Evolutionary conservation across 2,329 filamentous ascomycete species (phyloP), one percentile per base, ranked within the genome.

Genomic region (Fusarium nurragi): DNA sequence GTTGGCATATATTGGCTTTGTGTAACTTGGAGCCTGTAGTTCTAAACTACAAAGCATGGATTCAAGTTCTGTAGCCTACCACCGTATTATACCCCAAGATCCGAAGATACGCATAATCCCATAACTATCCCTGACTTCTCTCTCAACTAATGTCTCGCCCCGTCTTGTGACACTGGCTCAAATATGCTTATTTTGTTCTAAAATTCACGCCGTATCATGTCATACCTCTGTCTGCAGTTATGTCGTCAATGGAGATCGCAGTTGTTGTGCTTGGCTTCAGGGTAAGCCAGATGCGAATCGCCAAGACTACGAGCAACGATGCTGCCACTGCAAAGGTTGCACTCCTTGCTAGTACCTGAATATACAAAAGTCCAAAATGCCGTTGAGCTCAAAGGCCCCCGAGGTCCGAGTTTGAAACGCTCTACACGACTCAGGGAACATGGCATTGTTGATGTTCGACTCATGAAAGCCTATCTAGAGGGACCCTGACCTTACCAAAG

Each of bases 401-500:
- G 38, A 18, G 34, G 30, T 23, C 22, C 36, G 18, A 40, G 22
- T 22, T 38, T 32, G 28, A 44, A 60, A 39, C 19, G 13, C 14
- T 36, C 39, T 45, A 41, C 38, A 54, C 63, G 64, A 66, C 51
- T 66, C 64, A 67, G 58, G 46, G 23, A 38, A 39, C 25, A 59
- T 21, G 39, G 43, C 41, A 58, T 50, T 50, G 16, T 9, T 39
- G 40, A 37, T 56, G 30, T 49, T 66, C 67, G 64, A 66, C 59
- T 66, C 64, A 40, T 30, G 32, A 48, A 41, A 45, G 47, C 39
- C 47, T 38, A 30, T 39, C 22, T 34, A 36, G 26, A 55, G 47
- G 46, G 32, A 34, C 45, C 37, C 32, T 10, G n/a, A 41, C 47
- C 41, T 60, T 64, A 37, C 54, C 59, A 3, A 60, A 66, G 38